Evolutionary conservation across 1,284 basidiomycete genomes (phyloP).

Genomic region (Apiotrichum laibachii): DNA sequence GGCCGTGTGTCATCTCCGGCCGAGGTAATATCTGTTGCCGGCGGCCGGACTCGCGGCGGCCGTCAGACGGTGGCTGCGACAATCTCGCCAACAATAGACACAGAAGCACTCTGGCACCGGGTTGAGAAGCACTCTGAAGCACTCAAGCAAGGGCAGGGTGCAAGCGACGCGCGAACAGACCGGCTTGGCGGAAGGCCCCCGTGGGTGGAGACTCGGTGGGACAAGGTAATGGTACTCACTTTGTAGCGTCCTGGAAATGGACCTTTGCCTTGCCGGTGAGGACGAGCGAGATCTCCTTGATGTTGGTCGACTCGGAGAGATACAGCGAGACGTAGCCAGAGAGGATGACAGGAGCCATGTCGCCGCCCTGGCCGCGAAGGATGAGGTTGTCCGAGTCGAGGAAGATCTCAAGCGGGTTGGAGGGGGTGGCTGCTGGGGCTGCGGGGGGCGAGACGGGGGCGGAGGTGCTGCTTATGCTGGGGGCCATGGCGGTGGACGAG

Average conservation of each 20-base stretch:
- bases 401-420: constrained; percentile 63
- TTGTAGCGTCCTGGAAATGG: constrained; percentile 61
- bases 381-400: constrained; percentile 67
- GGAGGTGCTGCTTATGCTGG: background rate
- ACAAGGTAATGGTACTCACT: no score
- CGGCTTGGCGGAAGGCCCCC: no score
- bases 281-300: constrained; percentile 80
- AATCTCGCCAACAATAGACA: no score
- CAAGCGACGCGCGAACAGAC: no score
- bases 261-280: constrained; percentile 78
- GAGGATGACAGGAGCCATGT: constrained; percentile 68
- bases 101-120: no score
- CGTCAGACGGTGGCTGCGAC: no score
- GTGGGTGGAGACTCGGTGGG: no score
- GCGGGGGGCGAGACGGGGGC: background rate
- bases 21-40: no score
- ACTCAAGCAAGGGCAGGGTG: no score
- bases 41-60: no score
- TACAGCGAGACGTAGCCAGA: constrained; percentile 71
- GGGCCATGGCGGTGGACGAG: background rate
- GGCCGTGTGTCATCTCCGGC: no score
- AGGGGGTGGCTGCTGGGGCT: background rate
- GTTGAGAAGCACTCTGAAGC: no score
- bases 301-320: constrained; percentile 73
- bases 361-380: constrained; percentile 74